Evolutionary conservation across 179 eudicot genomes (phyloP).

Genomic region (Patellifolia procumbens): DNA sequence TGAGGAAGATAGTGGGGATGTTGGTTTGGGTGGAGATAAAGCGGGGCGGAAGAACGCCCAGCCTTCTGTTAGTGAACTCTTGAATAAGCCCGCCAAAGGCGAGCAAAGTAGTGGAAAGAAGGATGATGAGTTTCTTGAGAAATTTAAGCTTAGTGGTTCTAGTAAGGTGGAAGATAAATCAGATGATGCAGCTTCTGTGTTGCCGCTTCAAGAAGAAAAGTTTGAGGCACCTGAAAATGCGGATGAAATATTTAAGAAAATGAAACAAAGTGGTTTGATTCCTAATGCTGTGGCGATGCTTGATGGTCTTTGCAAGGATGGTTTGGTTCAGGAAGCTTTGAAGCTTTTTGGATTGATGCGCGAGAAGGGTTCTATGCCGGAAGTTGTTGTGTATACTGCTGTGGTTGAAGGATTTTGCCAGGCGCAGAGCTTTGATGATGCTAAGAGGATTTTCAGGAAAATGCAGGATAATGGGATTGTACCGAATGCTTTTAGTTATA

Average conservation of each 20-base stretch:
- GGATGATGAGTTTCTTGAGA: constrained; percentile 36
- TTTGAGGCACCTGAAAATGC: constrained; percentile 59
- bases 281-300: constrained; percentile 97
- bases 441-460: constrained; percentile 74
- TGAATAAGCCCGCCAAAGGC: constrained; percentile 29
- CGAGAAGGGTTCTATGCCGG: constrained; percentile 84
- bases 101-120: constrained; percentile 19
- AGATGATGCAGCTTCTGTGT: constrained; percentile 2
- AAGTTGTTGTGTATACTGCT: constrained; percentile 87
- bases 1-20: constrained; percentile 13
- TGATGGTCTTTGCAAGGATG: constrained; percentile 88
- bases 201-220: constrained; percentile 29
- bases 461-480: constrained; percentile 71
- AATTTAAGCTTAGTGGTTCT: constrained; percentile 36
- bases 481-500: constrained; percentile 78
- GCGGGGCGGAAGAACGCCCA: constrained; percentile 27
- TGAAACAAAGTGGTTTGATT: constrained; percentile 83
- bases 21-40: constrained; percentile 23
- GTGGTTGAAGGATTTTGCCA: constrained; percentile 92
- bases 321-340: constrained; percentile 91
- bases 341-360: constrained; percentile 85
- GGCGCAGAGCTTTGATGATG: constrained; percentile 74
- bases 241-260: constrained; percentile 75
- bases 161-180: constrained; percentile 14
- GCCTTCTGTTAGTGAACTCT: constrained; percentile 38